Conservation (phyloP, 139 green algal species). For the Asterochloris erici region DNA sequence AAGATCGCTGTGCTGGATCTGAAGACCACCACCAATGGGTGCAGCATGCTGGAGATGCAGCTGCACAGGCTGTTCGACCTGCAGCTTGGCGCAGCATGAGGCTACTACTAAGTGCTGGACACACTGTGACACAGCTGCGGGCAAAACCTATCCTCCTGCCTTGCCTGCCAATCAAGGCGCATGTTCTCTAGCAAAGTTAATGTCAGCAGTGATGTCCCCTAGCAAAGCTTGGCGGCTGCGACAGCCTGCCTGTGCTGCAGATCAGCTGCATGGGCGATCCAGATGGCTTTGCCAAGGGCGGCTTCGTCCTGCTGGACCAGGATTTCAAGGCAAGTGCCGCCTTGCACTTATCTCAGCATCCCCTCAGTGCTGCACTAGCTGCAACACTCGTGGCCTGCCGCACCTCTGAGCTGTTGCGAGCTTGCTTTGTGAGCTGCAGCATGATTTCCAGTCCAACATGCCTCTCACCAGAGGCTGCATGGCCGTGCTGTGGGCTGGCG, state of each 20-base stretch:
- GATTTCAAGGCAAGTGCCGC: conserved; percentile 47
- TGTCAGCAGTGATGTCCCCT: background rate
- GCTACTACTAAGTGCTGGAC: no score
- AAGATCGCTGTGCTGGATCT: no score
- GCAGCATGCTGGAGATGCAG: no score
- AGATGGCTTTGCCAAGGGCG: conserved; percentile 51
- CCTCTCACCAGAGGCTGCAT: no score
- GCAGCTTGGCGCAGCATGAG: no score
- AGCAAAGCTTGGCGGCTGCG: background rate
- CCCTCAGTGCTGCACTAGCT: background rate
- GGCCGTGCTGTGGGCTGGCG: background rate
- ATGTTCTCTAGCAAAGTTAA: background rate
- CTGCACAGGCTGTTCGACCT: no score
- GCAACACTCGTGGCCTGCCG: background rate
- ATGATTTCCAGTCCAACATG: no score
- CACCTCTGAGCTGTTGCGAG: background rate
- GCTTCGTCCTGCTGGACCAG: conserved; percentile 78
- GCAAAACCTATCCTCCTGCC: background rate
- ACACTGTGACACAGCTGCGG: no score
- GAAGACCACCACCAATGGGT: no score
- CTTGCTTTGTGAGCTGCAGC: background rate
- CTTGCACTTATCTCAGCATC: background rate
- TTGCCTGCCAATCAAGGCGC: background rate
- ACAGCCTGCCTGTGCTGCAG: conserved; percentile 21
- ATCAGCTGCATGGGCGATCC: conserved; percentile 60